phyloP scores from a whole-genome alignment of 129 eudicot species.

The Artemisia annua region DNA sequence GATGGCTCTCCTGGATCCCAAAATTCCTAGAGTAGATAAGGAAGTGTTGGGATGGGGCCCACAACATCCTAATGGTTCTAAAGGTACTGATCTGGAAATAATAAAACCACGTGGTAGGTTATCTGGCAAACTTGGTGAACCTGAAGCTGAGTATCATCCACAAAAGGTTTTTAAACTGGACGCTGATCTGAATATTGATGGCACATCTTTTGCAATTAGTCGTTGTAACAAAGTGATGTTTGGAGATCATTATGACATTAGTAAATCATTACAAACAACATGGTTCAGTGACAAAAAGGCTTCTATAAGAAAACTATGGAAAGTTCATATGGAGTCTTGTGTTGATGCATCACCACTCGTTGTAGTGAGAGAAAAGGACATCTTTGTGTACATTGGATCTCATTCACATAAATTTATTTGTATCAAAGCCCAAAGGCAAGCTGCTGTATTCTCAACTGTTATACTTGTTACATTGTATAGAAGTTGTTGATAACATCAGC shows the following conservation, averaged over 20 bases:
- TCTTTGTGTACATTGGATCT: constrained; percentile 77
- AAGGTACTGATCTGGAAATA: constrained; percentile 11
- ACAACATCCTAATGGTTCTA: constrained; percentile 20
- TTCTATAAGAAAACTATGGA: constrained; percentile 62
- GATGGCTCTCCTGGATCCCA: constrained; percentile 45
- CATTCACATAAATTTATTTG: constrained; percentile 78
- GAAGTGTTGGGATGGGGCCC: constrained; percentile 27
- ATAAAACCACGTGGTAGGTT: constrained; percentile 33
- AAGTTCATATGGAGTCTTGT: constrained; percentile 76
- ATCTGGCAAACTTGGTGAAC: constrained; percentile 14
- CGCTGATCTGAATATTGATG: constrained; percentile 27
- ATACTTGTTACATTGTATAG: neutral
- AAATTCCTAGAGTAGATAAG: constrained; percentile 21
- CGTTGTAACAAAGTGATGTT: constrained; percentile 65
- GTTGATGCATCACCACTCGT: constrained; percentile 96
- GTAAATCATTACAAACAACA: constrained; percentile 34
- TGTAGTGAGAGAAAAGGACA: constrained; percentile 52
- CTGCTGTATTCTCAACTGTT: constrained; percentile 9
- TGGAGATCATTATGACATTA: constrained; percentile 31
- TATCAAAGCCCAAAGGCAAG: constrained; percentile 61
- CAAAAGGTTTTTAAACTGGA: constrained; percentile 44
- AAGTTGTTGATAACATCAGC: constrained; percentile 3
- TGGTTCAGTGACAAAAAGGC: constrained; percentile 37
- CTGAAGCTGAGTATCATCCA: constrained; percentile 32
- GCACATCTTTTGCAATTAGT: constrained; percentile 48